These are phyloP conservation scores for Tieghemostelium lacteum DNA, from an alignment of 78 protist species.

Conservation along the genomic window DNA sequence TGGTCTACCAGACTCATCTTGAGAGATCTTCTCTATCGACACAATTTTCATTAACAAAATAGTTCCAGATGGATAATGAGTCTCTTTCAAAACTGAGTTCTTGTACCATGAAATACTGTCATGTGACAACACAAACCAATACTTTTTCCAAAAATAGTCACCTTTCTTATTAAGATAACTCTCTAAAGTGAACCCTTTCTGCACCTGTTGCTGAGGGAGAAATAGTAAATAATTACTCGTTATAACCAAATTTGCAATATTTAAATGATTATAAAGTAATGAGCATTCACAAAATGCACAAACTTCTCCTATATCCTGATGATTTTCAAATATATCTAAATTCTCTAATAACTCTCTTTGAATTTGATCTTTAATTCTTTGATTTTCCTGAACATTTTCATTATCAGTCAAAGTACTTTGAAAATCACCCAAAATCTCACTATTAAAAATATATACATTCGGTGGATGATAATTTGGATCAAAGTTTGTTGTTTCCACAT, in stretches of 20 bases:
- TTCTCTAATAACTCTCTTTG: neutral
- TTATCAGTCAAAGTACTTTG: too few species aligned
- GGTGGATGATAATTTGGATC: conserved; percentile 9
- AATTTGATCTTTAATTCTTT: neutral
- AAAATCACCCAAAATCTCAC: too few species aligned
- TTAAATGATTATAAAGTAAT: conserved; percentile 37
- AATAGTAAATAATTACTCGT: conserved; percentile 24
- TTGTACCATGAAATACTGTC: conserved; percentile 50
- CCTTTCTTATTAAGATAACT: conserved; percentile 56
- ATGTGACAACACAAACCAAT: conserved; percentile 44
- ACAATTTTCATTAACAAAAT: conserved; percentile 18
- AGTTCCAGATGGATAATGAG: conserved; percentile 56
- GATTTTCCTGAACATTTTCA: conserved; percentile 1
- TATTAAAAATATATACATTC: conserved; percentile 23
- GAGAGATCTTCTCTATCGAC: conserved; percentile 10
- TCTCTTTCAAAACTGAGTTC: conserved; percentile 31
- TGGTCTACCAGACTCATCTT: conserved; percentile 16
- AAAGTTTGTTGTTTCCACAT: neutral
- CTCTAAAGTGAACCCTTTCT: conserved; percentile 15
- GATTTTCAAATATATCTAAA: neutral
- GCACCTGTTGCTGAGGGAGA: conserved; percentile 31
- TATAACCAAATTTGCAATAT: conserved; percentile 20
- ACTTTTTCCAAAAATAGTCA: conserved; percentile 66
- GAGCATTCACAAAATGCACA: conserved; percentile 50
- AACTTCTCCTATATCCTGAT: neutral